phyloP scores from a whole-genome alignment of 225 moss, liverwort and hornwort genomes.

The Thuidium tamariscinum region DNA sequence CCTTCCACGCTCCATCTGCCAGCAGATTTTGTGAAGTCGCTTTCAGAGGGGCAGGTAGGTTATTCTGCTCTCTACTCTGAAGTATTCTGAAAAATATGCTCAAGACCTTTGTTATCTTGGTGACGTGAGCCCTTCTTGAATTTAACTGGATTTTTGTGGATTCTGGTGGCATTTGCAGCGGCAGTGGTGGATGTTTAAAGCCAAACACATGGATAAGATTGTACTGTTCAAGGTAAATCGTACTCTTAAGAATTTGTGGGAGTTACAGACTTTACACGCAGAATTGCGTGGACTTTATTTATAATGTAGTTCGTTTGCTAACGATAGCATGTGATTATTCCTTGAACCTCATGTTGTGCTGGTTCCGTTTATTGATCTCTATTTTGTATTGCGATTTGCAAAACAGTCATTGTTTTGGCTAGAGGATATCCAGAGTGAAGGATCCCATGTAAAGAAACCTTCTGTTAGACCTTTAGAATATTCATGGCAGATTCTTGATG shows the following conservation, averaged over 20 bases:
- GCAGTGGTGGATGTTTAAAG: constrained; percentile 99
- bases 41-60: constrained; percentile 83
- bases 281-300: background rate
- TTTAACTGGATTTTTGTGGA: background rate
- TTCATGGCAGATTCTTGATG: background rate
- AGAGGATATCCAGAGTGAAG: background rate
- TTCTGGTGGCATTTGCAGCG: constrained; percentile 53
- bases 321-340: background rate
- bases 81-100: background rate
- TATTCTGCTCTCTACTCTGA: background rate
- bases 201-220: constrained; percentile 95
- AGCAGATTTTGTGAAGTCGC: constrained; percentile 55
- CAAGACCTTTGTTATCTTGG: background rate
- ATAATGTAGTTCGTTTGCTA: background rate
- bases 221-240: constrained; percentile 81
- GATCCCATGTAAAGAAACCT: background rate
- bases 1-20: constrained; percentile 63
- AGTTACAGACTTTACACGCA: background rate
- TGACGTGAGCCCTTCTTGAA: background rate
- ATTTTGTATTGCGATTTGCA: background rate
- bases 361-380: background rate
- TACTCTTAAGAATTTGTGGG: background rate
- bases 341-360: background rate
- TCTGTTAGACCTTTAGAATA: background rate
- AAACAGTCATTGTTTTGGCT: background rate